Base-by-base conservation (phyloP, 2,329 filamentous ascomycete species). In the Dendrostoma leiphaemia region DNA sequence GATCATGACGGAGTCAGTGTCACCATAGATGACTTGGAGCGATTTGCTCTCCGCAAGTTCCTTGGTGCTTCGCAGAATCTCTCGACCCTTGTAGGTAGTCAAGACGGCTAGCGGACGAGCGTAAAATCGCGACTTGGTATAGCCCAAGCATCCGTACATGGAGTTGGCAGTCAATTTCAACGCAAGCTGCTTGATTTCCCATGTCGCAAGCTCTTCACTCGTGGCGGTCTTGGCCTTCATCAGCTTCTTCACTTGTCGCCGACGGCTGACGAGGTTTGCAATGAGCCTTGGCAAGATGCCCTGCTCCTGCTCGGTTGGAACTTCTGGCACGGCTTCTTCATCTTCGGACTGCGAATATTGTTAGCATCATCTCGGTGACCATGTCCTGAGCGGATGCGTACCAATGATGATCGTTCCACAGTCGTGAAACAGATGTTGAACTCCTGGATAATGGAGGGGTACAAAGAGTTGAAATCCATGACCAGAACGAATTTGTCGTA, bases 351-450 rank as follows among this genome's bases (percentile, higher is more conserved):
- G 65, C 44, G 58, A 59, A 63, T n/a, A 47, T 34, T 64, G 60
- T 75, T 60, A 76, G 69, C 32, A 56, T 10, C 13, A 2, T 3
- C 21, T 47, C 19, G 8, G 5, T 1, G 2, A 12, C 8, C 7
- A 26, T 13, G 37, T 41, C 5, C 50, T 17, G 21, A 10, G 29
- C 8, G 21, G 1, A 47, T 32, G 71, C 85, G 76, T 81, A 91
- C 88, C 63, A 87, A 74, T 57, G 82, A 77, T 37, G 82, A 78
- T 63, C 94, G 82, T 58, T 97, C 90, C 6, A 99, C 91, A 0
- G 95, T 99, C 2, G 94, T 99, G 73, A 99, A 99, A 77, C 95
- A 99, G 63, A 99, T 99, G 72, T 99, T 99, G 76, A 86, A 99
- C 79, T 99, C 95, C 67, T 99, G 95, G 58, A 99, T 99, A 66